Base-by-base conservation (phyloP, 495 filamentous ascomycete genomes). In the Podospora australis region DNA sequence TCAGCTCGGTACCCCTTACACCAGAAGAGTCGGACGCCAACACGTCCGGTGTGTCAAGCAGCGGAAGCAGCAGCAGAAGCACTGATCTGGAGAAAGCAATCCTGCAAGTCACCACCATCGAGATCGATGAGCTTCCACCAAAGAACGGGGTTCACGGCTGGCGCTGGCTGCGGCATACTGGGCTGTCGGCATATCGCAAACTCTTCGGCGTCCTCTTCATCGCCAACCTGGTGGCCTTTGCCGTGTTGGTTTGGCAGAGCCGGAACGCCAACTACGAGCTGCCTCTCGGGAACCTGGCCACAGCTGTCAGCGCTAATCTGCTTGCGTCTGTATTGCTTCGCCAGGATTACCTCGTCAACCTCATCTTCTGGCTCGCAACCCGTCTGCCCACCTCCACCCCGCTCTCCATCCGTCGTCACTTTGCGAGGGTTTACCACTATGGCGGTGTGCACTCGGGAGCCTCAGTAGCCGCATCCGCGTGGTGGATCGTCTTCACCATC, bases 371-470 rank as follows among this genome's bases (percentile, higher is more conserved):
- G 30, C 48, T 77, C 53, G 69, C 17, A 56, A 74, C 50, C 39
- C 30, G 75, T 66, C 38, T 83, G n/a, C 82, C 82, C 0, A 70
- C 67, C 9, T 80, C 66, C 23, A 63, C 68, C 39, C 83, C 83
- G 0, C 65, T 83, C 19, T 61, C 66, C 25, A 65, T 87, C 49
- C 81, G 83, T 11, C 72, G 72, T 0, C 61, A 77, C 29, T 71
- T 72, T 20, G 79, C 81, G 16, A 78, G 81, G 36, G 66, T 83
- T 25, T 86, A 82, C 52, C 80, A 84, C 53, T 78, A 83, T 53
- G 83, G 82, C 20, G 83, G 83, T 16, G 69, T 86, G 2, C 83
- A 87, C 52, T 79, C 76, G 36, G 80, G 81, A 30, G 78, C 75
- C 50, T 80, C 78, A 16, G 63, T 82, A 11, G 77, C 79, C 23